These are phyloP conservation scores for Apiospora hydei DNA, from an alignment of 2,329 filamentous ascomycete species.

Conservation along the genomic window DNA sequence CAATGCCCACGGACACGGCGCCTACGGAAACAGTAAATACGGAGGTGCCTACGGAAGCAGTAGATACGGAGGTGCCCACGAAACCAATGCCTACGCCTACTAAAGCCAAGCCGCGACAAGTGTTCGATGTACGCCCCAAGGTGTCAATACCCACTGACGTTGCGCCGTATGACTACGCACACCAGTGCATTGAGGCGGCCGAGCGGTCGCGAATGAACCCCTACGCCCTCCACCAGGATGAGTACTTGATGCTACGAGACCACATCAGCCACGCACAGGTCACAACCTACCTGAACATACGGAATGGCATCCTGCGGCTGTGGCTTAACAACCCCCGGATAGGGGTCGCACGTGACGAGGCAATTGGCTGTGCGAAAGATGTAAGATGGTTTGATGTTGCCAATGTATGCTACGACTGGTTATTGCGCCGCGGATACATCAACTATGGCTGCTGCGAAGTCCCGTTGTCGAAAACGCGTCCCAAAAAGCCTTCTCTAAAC, in stretches of 20 bases:
- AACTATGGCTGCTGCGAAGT: conserved; percentile 92
- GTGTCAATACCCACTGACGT: conserved; percentile 84
- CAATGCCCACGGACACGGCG: neutral
- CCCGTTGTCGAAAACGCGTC: conserved; percentile 53
- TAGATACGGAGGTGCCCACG: conserved; percentile 30
- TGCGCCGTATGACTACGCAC: conserved; percentile 79
- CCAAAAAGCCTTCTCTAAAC: conserved; percentile 50
- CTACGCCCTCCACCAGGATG: conserved; percentile 83
- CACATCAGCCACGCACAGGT: conserved; percentile 89
- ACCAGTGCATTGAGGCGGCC: conserved; percentile 88
- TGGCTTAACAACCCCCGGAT: conserved; percentile 90
- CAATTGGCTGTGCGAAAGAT: conserved; percentile 88
- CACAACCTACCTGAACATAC: conserved; percentile 93
- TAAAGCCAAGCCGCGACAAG: conserved; percentile 42
- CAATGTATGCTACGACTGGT: conserved; percentile 89
- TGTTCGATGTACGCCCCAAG: conserved; percentile 72
- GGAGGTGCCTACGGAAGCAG: neutral
- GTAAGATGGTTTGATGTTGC: conserved; percentile 88
- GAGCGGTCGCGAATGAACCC: conserved; percentile 90
- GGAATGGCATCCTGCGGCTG: conserved; percentile 89
- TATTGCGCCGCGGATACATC: conserved; percentile 89
- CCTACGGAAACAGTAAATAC: neutral
- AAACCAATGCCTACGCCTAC: conserved; percentile 37
- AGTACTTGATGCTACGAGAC: conserved; percentile 80
- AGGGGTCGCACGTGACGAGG: conserved; percentile 82